Conservation (phyloP, 2,329 filamentous ascomycete genomes). For the Blastomyces gilchristii region DNA sequence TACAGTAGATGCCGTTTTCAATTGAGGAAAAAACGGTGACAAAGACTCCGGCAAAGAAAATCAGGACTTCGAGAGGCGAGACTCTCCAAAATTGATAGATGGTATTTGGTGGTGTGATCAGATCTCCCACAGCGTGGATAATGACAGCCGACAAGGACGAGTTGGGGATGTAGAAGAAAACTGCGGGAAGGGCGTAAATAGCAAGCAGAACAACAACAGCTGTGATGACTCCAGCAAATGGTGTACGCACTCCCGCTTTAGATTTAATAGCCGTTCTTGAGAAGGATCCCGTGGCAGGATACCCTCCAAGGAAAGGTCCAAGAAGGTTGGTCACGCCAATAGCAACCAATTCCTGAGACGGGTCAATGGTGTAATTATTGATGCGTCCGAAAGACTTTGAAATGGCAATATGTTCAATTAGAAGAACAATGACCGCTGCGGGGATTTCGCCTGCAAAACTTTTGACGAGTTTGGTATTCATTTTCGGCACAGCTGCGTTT, state of each 20-base stretch:
- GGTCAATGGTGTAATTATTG: constrained; percentile 93
- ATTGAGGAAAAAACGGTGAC: constrained; percentile 82
- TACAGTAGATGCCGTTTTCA: constrained; percentile 86
- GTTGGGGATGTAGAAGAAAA: constrained; percentile 90
- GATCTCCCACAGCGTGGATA: constrained; percentile 86
- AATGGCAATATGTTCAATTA: constrained; percentile 95
- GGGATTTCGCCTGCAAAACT: constrained; percentile 65
- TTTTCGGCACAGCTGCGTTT: constrained; percentile 60
- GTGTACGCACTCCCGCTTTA: constrained; percentile 87
- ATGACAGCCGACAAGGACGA: constrained; percentile 77
- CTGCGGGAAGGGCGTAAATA: constrained; percentile 74
- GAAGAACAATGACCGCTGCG: constrained; percentile 78
- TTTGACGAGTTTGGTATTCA: constrained; percentile 57
- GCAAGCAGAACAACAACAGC: constrained; percentile 76
- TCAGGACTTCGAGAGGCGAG: constrained; percentile 76
- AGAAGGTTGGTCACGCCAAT: constrained; percentile 86
- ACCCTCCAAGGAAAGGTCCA: constrained; percentile 83
- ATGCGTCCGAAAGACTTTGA: constrained; percentile 92
- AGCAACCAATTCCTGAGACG: constrained; percentile 89
- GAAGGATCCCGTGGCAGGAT: constrained; percentile 90
- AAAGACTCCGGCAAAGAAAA: constrained; percentile 88
- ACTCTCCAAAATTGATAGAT: constrained; percentile 94
- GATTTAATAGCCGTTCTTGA: constrained; percentile 94
- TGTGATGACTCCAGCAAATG: constrained; percentile 81
- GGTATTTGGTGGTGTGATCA: constrained; percentile 83